These are phyloP conservation scores for Venturia effusa DNA, from an alignment of 2,329 filamentous ascomycete genomes.

Conservation along the genomic window DNA sequence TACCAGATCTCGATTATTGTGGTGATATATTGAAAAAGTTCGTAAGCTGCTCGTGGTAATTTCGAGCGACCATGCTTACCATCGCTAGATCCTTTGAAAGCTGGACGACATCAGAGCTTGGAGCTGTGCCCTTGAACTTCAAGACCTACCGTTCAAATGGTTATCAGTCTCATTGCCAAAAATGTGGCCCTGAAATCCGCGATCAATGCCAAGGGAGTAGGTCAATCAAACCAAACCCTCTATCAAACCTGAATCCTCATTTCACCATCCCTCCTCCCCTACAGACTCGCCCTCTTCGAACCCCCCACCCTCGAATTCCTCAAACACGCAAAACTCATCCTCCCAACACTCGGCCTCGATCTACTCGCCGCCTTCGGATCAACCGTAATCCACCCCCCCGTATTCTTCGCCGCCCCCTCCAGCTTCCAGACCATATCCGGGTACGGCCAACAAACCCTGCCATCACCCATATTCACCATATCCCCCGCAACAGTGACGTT, in stretches of 20 bases:
- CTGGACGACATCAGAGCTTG: neutral
- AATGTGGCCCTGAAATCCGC: too few relatives aligned
- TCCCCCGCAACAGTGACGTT: slow-evolving; percentile 51
- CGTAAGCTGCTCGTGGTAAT: too few relatives aligned
- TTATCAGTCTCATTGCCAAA: too few relatives aligned
- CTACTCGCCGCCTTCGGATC: slow-evolving; percentile 1
- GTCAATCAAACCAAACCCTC: too few relatives aligned
- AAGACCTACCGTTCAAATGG: too few relatives aligned
- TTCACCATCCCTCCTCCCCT: too few relatives aligned
- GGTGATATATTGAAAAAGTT: too few relatives aligned
- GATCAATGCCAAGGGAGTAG: too few relatives aligned
- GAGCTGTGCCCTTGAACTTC: too few relatives aligned
- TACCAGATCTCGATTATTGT: too few relatives aligned
- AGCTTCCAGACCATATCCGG: slow-evolving; percentile 45
- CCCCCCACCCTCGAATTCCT: slow-evolving; percentile 3
- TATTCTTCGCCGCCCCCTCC: slow-evolving; percentile 15
- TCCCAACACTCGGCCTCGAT: neutral
- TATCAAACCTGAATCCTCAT: neutral
- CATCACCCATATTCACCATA: slow-evolving; percentile 49
- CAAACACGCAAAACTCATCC: slow-evolving; percentile 8
- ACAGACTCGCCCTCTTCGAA: too few relatives aligned
- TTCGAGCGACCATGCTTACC: neutral
- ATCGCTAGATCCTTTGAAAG: neutral
- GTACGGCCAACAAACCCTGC: slow-evolving; percentile 51
- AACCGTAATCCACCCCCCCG: neutral